A percentile compares a stretch with the other conserved stretches of the same genome.
phyloP scores from a whole-genome alignment of 164 flowering plant species.

The Stephania yunnanensis region DNA sequence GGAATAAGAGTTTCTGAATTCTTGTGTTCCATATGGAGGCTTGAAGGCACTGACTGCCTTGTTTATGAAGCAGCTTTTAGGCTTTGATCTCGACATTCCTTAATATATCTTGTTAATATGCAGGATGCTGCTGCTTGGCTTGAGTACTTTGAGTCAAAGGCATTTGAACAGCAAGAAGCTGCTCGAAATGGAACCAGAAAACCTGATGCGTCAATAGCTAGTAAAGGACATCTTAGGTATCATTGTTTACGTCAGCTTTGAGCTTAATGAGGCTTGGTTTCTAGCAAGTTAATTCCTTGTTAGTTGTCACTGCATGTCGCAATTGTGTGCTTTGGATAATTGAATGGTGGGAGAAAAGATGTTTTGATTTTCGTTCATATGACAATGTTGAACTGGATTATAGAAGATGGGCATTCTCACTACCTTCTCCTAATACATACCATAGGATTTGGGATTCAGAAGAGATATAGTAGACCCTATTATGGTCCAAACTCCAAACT shows the following conservation, averaged over 20 bases:
- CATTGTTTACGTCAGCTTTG: not conserved
- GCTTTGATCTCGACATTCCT: not conserved
- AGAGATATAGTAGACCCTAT: not conserved
- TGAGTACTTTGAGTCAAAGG: conserved; percentile 98
- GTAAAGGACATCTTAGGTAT: conserved; percentile 98
- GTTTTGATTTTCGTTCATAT: not conserved
- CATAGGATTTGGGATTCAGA: not conserved
- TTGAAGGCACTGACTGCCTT: not conserved
- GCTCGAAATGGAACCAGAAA: conserved; percentile 91
- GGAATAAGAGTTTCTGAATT: not conserved
- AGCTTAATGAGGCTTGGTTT: not conserved
- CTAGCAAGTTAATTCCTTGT: not conserved
- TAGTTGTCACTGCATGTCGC: not conserved
- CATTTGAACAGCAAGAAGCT: conserved; percentile 99
- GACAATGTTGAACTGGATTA: not conserved
- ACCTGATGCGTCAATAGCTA: conserved; percentile 99
- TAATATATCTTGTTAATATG: conserved; percentile 12
- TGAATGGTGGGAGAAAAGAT: not conserved
- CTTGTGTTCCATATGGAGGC: not conserved
- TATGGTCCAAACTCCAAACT: not conserved
- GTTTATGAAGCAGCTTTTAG: not conserved
- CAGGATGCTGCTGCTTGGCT: conserved; percentile 99
- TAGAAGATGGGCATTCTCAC: not conserved
- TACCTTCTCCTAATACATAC: not conserved
- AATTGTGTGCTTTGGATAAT: not conserved